Percentiles rank a stretch among this genome's conserved stretches.
phyloP scores from a whole-genome alignment of 2,329 filamentous ascomycete genomes.

The Penicillium verrucosum region DNA sequence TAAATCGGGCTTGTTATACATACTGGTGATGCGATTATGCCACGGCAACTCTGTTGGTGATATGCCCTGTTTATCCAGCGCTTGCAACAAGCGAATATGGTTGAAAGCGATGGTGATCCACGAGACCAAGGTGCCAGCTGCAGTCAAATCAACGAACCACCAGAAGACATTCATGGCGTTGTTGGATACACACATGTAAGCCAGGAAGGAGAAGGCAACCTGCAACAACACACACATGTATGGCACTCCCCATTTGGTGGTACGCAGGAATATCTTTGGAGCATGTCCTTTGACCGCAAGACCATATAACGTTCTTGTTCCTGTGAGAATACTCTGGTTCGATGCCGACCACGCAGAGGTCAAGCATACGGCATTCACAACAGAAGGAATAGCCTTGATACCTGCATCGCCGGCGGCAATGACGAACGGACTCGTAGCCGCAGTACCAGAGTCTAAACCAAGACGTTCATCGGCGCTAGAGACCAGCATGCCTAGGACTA shows the following conservation, averaged over 20 bases:
- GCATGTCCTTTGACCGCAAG: constrained; percentile 51
- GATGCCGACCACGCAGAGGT: constrained; percentile 68
- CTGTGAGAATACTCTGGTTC: constrained; percentile 62
- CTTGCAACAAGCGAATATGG: constrained; percentile 56
- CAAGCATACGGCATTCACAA: constrained; percentile 75
- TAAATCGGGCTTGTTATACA: constrained; percentile 20
- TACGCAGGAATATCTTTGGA: constrained; percentile 48
- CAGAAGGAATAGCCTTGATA: constrained; percentile 63
- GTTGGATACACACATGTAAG: constrained; percentile 45
- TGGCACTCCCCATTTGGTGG: constrained; percentile 41
- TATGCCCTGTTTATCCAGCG: constrained; percentile 56
- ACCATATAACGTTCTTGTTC: constrained; percentile 52
- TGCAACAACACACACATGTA: constrained; percentile 43
- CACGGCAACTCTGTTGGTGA: constrained; percentile 54
- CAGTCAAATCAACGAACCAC: constrained; percentile 62
- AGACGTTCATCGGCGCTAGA: constrained; percentile 48
- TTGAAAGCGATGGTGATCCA: constrained; percentile 62
- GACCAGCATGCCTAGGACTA: constrained; percentile 61
- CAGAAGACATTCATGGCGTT: constrained; percentile 62
- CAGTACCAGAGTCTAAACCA: constrained; percentile 26
- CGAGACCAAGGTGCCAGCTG: constrained; percentile 61
- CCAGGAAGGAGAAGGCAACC: constrained; percentile 42
- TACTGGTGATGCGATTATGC: constrained; percentile 62
- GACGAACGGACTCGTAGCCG: constrained; percentile 57
- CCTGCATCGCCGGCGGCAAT: constrained; percentile 68